Evolutionary conservation across 2,329 filamentous ascomycete genomes (phyloP).

Genomic region (Phyllosticta ampelicida): DNA sequence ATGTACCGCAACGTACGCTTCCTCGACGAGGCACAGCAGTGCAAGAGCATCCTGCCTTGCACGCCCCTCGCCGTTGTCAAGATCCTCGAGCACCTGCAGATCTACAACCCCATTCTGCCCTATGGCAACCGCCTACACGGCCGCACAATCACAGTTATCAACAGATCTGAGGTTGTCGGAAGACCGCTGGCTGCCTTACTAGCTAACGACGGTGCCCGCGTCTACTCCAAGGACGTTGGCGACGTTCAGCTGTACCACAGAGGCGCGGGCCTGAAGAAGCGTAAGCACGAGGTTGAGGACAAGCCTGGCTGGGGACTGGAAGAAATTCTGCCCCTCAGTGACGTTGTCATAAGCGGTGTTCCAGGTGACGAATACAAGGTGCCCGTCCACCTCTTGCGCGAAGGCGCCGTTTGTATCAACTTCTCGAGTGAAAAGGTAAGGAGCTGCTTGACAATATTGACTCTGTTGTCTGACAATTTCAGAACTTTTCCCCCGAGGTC

Average conservation of each 20-base stretch:
- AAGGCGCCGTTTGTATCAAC: conserved; percentile 97
- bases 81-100: conserved; percentile 87
- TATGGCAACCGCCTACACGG: conserved; percentile 90
- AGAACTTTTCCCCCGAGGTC: conserved; percentile 80
- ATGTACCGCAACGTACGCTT: conserved; percentile 99
- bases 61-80: conserved; percentile 94
- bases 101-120: conserved; percentile 91
- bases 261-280: conserved; percentile 75
- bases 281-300: conserved; percentile 76
- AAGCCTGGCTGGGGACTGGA: conserved; percentile 70
- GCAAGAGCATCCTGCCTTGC: conserved; percentile 90
- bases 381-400: conserved; percentile 67
- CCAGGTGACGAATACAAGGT: conserved; percentile 85
- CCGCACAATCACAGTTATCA: conserved; percentile 91
- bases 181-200: conserved; percentile 83
- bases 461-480: conserved; percentile 5
- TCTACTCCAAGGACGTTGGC: conserved; percentile 89
- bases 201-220: conserved; percentile 89
- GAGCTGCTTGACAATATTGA: background rate
- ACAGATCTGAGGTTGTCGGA: conserved; percentile 91
- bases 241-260: conserved; percentile 88
- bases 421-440: conserved; percentile 78
- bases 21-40: conserved; percentile 67
- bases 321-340: conserved; percentile 74
- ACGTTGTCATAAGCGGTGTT: conserved; percentile 91